These are phyloP conservation scores for Flaveria ramosissima DNA, from an alignment of 129 eudicot species.

Conservation along the genomic window DNA sequence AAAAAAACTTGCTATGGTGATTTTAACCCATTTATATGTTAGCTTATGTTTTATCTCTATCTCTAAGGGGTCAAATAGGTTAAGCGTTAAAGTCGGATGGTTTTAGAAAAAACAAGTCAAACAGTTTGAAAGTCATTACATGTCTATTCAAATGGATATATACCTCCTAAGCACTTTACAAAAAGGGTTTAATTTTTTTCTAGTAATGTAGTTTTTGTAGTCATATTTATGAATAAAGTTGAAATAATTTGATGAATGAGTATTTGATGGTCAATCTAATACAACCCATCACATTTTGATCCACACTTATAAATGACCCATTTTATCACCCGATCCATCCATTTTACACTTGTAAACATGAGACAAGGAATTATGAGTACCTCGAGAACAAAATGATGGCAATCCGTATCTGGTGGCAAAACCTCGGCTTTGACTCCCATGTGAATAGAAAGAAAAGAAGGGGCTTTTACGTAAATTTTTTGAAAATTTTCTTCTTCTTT, in stretches of 20 bases:
- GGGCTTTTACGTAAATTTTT: slow-evolving; percentile 87
- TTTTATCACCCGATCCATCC: neutral
- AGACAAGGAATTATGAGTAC: slow-evolving; percentile 33
- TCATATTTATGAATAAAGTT: slow-evolving; percentile 8
- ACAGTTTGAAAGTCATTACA: neutral
- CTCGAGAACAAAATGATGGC: slow-evolving; percentile 98
- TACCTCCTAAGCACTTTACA: slow-evolving; percentile 3
- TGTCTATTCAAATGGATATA: neutral
- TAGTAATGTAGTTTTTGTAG: neutral
- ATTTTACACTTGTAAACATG: neutral
- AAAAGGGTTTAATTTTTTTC: neutral
- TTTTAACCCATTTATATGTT: neutral
- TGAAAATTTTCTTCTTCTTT: slow-evolving; percentile 92
- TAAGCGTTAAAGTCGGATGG: too few species aligned
- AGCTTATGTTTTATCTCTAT: neutral
- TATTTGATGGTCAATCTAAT: neutral
- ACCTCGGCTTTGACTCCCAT: slow-evolving; percentile 89
- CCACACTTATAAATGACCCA: neutral
- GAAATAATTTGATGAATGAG: neutral
- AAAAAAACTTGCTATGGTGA: slow-evolving; percentile 3
- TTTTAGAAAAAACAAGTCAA: too few species aligned
- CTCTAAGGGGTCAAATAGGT: neutral
- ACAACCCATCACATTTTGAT: neutral
- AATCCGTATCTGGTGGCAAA: slow-evolving; percentile 91
- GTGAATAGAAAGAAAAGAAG: slow-evolving; percentile 97